Evolutionary conservation across 2,329 filamentous ascomycete species (phyloP).

Genomic region (Apiospora saccharicola): DNA sequence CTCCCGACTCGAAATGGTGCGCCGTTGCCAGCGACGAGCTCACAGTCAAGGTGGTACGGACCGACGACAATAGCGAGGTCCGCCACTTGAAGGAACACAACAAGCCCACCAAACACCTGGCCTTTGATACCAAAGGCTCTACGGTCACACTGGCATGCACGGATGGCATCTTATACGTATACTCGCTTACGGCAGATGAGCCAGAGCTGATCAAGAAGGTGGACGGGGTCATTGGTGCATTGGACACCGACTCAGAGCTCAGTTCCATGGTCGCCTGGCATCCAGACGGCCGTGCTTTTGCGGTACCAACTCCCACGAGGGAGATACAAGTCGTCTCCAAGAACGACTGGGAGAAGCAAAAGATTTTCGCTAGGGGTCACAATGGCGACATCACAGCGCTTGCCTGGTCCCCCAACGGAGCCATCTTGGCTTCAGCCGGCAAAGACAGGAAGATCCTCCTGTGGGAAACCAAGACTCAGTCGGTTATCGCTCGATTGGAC

Average conservation of each 20-base stretch:
- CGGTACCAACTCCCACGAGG: slow-evolving; percentile 80
- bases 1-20: slow-evolving; percentile 83
- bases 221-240: slow-evolving; percentile 81
- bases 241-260: slow-evolving; percentile 79
- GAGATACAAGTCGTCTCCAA: slow-evolving; percentile 89
- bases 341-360: slow-evolving; percentile 88
- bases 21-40: slow-evolving; percentile 97
- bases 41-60: slow-evolving; percentile 87
- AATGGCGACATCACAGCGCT: slow-evolving; percentile 84
- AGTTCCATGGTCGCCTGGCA: slow-evolving; percentile 86
- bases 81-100: slow-evolving; percentile 83
- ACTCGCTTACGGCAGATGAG: slow-evolving; percentile 79
- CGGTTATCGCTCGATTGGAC: slow-evolving; percentile 77
- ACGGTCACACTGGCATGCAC: slow-evolving; percentile 83
- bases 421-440: slow-evolving; percentile 76
- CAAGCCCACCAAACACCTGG: slow-evolving; percentile 88
- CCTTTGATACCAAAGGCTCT: slow-evolving; percentile 82
- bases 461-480: slow-evolving; percentile 92
- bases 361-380: slow-evolving; percentile 80
- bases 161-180: slow-evolving; percentile 89
- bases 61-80: slow-evolving; percentile 77
- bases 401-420: slow-evolving; percentile 94
- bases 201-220: slow-evolving; percentile 84
- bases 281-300: slow-evolving; percentile 91
- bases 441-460: slow-evolving; percentile 75